A percentile compares a stretch with the other conserved stretches of the same genome.
Evolutionary conservation across 345 rosid genomes (phyloP).

Genomic region (Abelmoschus esculentus): DNA sequence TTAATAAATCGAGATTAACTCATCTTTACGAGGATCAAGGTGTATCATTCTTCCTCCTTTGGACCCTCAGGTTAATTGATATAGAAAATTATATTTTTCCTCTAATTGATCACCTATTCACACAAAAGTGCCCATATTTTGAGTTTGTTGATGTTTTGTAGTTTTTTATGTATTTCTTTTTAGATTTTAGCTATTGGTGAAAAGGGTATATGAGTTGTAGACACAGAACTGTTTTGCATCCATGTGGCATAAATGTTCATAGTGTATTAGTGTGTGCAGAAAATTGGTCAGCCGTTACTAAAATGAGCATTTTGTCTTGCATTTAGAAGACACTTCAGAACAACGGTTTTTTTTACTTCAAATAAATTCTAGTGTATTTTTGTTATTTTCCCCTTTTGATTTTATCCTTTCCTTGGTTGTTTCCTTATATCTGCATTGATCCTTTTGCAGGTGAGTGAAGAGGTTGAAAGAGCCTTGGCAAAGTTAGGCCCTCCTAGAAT

Average conservation of each 20-base stretch:
- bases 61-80: not conserved
- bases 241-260: not conserved
- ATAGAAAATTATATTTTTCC: not conserved
- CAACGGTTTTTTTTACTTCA: not conserved
- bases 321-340: not conserved
- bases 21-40: not conserved
- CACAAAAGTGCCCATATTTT: not conserved
- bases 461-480: constrained; percentile 97
- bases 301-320: not conserved
- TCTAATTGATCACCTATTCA: not conserved
- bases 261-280: not conserved
- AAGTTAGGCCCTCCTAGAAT: constrained; percentile 89
- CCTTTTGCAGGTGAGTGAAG: constrained; percentile 82
- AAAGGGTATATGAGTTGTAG: not conserved
- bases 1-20: not conserved
- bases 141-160: not conserved
- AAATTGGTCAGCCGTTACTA: not conserved
- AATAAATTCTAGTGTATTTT: not conserved
- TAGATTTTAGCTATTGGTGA: not conserved
- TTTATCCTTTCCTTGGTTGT: not conserved
- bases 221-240: not conserved
- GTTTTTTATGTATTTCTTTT: not conserved
- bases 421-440: constrained; percentile 7
- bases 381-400: not conserved
- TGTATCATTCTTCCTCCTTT: not conserved